Conservation (phyloP, 106 monocot species). For the Acorus gramineus region DNA sequence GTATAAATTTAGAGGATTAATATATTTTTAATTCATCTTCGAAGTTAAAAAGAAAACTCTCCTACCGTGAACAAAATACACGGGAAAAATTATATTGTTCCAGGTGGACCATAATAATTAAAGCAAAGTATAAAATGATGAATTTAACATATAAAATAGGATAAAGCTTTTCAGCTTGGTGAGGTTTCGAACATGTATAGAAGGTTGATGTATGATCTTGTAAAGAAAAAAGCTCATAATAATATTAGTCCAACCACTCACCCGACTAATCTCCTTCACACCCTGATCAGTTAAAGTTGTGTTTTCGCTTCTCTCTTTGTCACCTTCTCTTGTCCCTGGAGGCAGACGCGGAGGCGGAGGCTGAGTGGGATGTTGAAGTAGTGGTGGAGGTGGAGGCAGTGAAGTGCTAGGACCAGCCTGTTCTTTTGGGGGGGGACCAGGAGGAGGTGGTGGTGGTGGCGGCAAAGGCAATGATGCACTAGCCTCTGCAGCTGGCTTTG, state of each 20-base stretch:
- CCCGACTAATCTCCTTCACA: slow-evolving; percentile 37
- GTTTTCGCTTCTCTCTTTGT: slow-evolving; percentile 21
- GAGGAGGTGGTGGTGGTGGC: slow-evolving; percentile 43
- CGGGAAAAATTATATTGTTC: too few species aligned
- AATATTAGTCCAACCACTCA: slow-evolving; percentile 10
- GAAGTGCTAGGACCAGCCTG: slow-evolving; percentile 9
- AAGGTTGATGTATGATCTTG: too few species aligned
- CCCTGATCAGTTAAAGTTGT: slow-evolving; percentile 20
- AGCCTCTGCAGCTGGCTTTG: slow-evolving; percentile 28
- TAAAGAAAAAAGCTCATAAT: too few species aligned
- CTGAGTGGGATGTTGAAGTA: slow-evolving; percentile 31
- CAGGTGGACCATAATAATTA: too few species aligned
- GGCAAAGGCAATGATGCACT: slow-evolving; percentile 28
- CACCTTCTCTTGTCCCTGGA: slow-evolving; percentile 16
- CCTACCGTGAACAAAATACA: too few species aligned
- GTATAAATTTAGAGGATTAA: too few species aligned
- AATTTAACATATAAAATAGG: too few species aligned
- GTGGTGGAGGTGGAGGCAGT: slow-evolving; percentile 51
- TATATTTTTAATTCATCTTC: not conserved
- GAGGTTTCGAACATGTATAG: too few species aligned
- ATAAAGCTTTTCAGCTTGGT: too few species aligned
- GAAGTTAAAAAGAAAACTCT: too few species aligned
- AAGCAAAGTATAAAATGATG: too few species aligned
- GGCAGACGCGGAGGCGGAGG: slow-evolving; percentile 35
- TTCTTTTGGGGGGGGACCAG: slow-evolving; percentile 54